These are phyloP conservation scores for Waltiozyma sp. DNA, from an alignment of 1,139 yeast species.

Conservation along the genomic window DNA sequence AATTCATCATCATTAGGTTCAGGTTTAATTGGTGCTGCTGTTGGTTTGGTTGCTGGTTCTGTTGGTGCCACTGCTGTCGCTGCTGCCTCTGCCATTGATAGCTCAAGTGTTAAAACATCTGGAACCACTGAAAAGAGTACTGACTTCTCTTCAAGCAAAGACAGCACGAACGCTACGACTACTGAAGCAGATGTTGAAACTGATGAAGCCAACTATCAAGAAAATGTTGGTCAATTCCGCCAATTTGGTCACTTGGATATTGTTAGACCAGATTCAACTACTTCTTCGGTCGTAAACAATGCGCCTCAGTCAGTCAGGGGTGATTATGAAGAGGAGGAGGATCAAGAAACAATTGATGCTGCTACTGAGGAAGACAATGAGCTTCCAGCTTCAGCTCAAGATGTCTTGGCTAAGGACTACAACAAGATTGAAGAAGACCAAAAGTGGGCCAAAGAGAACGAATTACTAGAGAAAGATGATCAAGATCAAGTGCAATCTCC, in stretches of 20 bases:
- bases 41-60: conserved; percentile 22
- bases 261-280: conserved; percentile 68
- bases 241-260: conserved; percentile 33
- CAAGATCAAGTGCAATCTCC: conserved; percentile 10
- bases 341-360: conserved; percentile 5
- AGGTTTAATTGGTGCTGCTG: conserved; percentile 16
- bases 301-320: conserved; percentile 85
- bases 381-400: conserved; percentile 14
- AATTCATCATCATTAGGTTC: conserved; percentile 8
- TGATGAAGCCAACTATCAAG: conserved; percentile 27
- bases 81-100: conserved; percentile 13
- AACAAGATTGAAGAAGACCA: conserved; percentile 2
- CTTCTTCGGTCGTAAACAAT: conserved; percentile 86
- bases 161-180: conserved; percentile 18
- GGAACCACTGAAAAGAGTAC: conserved; percentile 13
- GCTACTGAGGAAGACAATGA: conserved; percentile 5
- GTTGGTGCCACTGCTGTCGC: conserved; percentile 17
- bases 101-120: conserved; percentile 25
- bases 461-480: neutral
- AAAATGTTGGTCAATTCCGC: conserved; percentile 14
- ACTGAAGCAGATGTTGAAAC: conserved; percentile 25
- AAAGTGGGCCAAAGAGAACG: neutral
- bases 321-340: conserved; percentile 30
- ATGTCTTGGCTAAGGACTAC: conserved; percentile 13
- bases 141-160: conserved; percentile 14